Evolutionary conservation across 2,329 filamentous ascomycete genomes (phyloP), one percentile per base, ranked within the genome.

Genomic region (Pestalotiopsis sp.): DNA sequence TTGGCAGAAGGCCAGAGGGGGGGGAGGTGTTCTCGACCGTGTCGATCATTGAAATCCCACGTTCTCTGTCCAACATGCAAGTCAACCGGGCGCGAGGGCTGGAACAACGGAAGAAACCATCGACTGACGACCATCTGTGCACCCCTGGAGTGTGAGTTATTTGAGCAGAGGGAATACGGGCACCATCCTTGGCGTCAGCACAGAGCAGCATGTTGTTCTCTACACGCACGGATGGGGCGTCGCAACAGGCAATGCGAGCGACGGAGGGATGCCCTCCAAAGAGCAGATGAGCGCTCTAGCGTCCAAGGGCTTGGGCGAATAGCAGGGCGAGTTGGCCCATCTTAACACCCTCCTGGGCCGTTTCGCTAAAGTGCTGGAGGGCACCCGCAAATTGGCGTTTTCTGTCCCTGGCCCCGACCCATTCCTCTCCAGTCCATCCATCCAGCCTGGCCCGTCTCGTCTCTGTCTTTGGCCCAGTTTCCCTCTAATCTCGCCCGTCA

Each of bases 381-480:
- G 60, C 65, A 59, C 72, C 71, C 72, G 68, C 73, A 72, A 74
- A 73, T 71, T 73, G 67, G 65, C 66, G 69, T 70, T 60, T 68
- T 67, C 67, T 68, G 66, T 71, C 67, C 72, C 70, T 70, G 68
- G 56, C 57, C 31, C 66, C 62, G 56, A 41, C 45, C 65, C 64
- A 69, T 61, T 61, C 57, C 59, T 52, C 52, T 38, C 66, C 58
- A 31, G 60, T 17, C 23, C 65, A 13, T 60, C 36, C 23, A 23
- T 23, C n/a, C 27, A 60, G 31, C 31, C 17, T 38, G 36, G 23
- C 41, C 52, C 14, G 64, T 66, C 64, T 66, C 13, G 63, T 57
- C 20, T 58, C 27, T 41, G 6, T 20, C 17, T 27, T 27, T 27
- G 27, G 57, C 20, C 13, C 20, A 59, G 57, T 59, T 36, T 23